Percentiles rank a stretch among this genome's conserved stretches.
Evolutionary conservation across 129 eudicot species (phyloP).

Genomic region (Arctium minus): DNA sequence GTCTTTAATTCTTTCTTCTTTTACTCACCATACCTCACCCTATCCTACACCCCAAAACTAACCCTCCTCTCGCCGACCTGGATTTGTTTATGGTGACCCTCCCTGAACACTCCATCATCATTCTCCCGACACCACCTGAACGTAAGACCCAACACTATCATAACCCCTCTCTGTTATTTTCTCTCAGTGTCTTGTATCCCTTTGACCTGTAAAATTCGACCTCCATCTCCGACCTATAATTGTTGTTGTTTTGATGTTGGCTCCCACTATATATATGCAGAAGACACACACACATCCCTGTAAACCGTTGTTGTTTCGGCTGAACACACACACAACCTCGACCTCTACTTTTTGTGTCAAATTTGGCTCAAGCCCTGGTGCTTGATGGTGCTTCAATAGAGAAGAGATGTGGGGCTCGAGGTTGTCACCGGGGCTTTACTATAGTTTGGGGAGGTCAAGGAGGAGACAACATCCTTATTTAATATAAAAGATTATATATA

Average conservation of each 20-base stretch:
- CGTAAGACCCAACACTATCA: background rate
- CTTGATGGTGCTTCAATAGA: background rate
- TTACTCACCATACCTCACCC: background rate
- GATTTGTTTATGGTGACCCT: background rate
- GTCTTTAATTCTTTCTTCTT: no score
- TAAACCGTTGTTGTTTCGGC: no score
- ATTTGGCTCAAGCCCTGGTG: background rate
- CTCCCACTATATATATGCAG: background rate
- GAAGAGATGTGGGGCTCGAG: background rate
- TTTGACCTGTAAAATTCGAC: background rate
- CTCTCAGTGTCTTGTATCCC: background rate
- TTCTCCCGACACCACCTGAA: background rate
- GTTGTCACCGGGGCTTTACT: background rate
- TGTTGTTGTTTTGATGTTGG: background rate
- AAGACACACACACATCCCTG: background rate
- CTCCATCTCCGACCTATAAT: background rate
- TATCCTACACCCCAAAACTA: background rate
- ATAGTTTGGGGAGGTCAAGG: background rate
- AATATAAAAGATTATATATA: no score
- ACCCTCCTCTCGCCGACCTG: background rate
- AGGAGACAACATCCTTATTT: background rate
- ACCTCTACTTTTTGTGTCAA: background rate
- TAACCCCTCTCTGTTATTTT: background rate
- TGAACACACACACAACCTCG: background rate
- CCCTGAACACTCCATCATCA: background rate